Percentiles rank a stretch among this genome's conserved stretches.
Evolutionary conservation across 495 filamentous ascomycete genomes (phyloP).

Genomic region (Penicillium maclennaniae): DNA sequence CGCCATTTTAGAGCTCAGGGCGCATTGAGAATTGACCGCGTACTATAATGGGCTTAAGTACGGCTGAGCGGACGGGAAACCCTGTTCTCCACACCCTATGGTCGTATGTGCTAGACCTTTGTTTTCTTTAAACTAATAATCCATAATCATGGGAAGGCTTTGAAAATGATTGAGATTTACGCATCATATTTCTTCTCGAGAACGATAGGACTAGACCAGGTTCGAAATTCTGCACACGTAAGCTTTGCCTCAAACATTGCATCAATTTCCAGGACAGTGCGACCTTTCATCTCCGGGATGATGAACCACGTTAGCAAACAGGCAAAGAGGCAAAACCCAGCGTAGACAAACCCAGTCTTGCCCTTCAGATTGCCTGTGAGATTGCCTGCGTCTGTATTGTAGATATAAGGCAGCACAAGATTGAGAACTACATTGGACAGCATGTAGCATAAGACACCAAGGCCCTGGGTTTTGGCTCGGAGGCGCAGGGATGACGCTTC

Average conservation of each 20-base stretch:
- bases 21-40: too few species aligned
- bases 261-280: slow-evolving; percentile 21
- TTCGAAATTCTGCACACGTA: slow-evolving; percentile 4
- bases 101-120: too few species aligned
- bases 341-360: slow-evolving; percentile 25
- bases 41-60: too few species aligned
- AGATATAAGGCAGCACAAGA: slow-evolving; percentile 21
- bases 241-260: slow-evolving; percentile 20
- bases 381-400: slow-evolving; percentile 23
- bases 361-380: slow-evolving; percentile 21
- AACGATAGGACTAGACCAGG: slow-evolving; percentile 2
- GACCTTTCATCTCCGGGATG: slow-evolving; percentile 26
- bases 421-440: slow-evolving; percentile 16
- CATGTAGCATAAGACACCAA: slow-evolving; percentile 19
- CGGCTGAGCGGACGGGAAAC: background rate
- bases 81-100: too few species aligned
- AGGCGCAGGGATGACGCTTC: slow-evolving; percentile 18
- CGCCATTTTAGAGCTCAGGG: too few species aligned
- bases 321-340: slow-evolving; percentile 16
- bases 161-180: background rate
- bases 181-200: background rate
- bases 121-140: too few species aligned
- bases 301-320: slow-evolving; percentile 12
- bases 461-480: slow-evolving; percentile 21
- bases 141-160: too few species aligned